phyloP scores from a whole-genome alignment of 306 rosid genomes.

The Quercus berberidifolia region DNA sequence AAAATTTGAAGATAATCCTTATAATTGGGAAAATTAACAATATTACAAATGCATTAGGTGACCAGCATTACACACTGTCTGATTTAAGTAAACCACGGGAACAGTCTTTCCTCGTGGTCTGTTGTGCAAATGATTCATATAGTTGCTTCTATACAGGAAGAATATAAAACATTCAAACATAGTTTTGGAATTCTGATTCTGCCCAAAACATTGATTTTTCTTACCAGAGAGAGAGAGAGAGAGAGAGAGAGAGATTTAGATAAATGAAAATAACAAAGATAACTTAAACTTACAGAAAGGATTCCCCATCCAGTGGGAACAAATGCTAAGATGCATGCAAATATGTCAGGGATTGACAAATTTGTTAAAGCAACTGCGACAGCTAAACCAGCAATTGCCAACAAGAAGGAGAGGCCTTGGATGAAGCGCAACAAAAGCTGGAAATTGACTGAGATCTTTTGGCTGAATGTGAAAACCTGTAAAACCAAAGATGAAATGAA shows the following conservation, averaged over 20 bases:
- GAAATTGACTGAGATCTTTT: slow-evolving; percentile 87
- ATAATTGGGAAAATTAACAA: no score
- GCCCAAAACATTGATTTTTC: no score
- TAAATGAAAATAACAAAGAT: not conserved
- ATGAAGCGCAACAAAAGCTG: slow-evolving; percentile 86
- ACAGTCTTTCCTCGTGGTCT: no score
- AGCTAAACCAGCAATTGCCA: slow-evolving; percentile 70
- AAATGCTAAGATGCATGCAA: slow-evolving; percentile 82
- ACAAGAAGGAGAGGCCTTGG: slow-evolving; percentile 80
- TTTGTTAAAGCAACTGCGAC: slow-evolving; percentile 61
- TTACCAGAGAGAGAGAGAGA: no score
- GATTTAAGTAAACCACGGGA: no score
- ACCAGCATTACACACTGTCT: no score
- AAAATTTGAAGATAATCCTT: no score
- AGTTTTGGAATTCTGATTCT: no score
- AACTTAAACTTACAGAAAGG: slow-evolving; percentile 86
- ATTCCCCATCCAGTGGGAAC: slow-evolving; percentile 97
- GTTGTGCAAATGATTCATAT: no score
- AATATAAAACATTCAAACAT: no score
- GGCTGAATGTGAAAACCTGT: slow-evolving; percentile 92
- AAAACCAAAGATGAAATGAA: slow-evolving; percentile 21
- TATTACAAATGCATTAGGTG: no score
- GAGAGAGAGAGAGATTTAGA: not conserved
- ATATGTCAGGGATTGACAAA: slow-evolving; percentile 59
- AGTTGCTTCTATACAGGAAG: no score